These are phyloP conservation scores for Chlorencoelia australis DNA, from an alignment of 2,329 filamentous ascomycete genomes.

Conservation along the genomic window DNA sequence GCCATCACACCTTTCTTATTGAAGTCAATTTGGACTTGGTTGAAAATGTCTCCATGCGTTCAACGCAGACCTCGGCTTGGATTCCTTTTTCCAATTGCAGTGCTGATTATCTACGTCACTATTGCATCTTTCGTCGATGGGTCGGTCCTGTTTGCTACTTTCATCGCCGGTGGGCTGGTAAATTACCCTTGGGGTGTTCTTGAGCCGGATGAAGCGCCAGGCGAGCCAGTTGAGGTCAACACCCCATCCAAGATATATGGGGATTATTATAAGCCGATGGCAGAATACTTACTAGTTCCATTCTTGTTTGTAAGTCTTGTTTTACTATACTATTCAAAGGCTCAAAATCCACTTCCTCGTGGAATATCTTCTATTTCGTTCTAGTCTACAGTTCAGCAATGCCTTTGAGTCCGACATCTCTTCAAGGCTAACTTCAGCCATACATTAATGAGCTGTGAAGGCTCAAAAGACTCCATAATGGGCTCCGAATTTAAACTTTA, in stretches of 20 bases:
- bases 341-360: too few relatives aligned
- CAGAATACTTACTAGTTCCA: constrained; percentile 40
- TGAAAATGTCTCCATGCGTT: background rate
- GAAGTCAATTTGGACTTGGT: constrained; percentile 10
- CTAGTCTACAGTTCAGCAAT: background rate
- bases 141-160: constrained; percentile 40
- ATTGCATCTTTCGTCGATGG: constrained; percentile 34
- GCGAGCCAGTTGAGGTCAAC: background rate
- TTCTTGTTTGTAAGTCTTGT: constrained; percentile 48
- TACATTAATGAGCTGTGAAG: too few relatives aligned
- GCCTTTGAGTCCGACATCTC: too few relatives aligned
- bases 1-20: constrained; percentile 8
- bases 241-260: constrained; percentile 16
- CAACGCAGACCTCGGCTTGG: constrained; percentile 7
- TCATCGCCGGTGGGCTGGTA: constrained; percentile 37
- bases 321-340: background rate
- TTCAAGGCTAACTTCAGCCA: too few relatives aligned
- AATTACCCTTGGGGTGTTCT: constrained; percentile 33
- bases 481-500: too few relatives aligned
- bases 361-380: background rate
- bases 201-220: background rate
- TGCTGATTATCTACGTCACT: constrained; percentile 16
- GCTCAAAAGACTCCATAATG: too few relatives aligned
- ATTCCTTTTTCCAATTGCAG: constrained; percentile 13
- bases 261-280: constrained; percentile 18